Conservation (phyloP, 257 asterid genomes). For the Thymus mandschuricus region DNA sequence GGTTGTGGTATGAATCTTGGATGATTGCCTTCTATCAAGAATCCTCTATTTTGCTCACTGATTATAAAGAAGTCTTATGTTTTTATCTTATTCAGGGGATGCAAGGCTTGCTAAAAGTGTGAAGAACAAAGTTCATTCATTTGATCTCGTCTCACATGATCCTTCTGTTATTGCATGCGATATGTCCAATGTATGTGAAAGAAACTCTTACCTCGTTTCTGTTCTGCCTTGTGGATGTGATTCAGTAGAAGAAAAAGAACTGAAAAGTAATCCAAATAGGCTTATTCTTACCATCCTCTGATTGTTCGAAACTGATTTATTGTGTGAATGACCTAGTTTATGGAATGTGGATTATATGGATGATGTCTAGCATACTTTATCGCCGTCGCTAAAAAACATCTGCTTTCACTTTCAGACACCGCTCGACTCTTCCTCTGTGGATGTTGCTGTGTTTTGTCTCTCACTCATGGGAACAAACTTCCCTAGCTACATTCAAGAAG, state of each 20-base stretch:
- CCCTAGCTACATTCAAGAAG: conserved; percentile 78
- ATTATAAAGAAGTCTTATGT: neutral
- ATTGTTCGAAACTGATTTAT: neutral
- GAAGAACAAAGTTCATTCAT: conserved; percentile 81
- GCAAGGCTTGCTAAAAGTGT: conserved; percentile 82
- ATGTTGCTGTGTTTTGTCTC: conserved; percentile 90
- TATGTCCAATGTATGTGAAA: conserved; percentile 75
- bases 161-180: conserved; percentile 92
- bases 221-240: neutral
- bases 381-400: conserved; percentile 17
- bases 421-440: conserved; percentile 68
- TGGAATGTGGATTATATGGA: neutral
- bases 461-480: conserved; percentile 96
- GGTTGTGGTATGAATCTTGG: conserved; percentile 77
- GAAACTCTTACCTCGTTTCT: neutral
- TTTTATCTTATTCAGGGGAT: conserved; percentile 63
- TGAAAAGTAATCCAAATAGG: neutral
- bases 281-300: neutral
- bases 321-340: neutral
- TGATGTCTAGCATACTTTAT: neutral
- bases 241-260: conserved; percentile 8
- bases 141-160: conserved; percentile 83
- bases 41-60: conserved; percentile 12
- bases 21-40: conserved; percentile 14
- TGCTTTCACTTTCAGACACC: conserved; percentile 67